Base-by-base conservation (phyloP, 345 rosid genomes). In the Heritiera fomes region DNA sequence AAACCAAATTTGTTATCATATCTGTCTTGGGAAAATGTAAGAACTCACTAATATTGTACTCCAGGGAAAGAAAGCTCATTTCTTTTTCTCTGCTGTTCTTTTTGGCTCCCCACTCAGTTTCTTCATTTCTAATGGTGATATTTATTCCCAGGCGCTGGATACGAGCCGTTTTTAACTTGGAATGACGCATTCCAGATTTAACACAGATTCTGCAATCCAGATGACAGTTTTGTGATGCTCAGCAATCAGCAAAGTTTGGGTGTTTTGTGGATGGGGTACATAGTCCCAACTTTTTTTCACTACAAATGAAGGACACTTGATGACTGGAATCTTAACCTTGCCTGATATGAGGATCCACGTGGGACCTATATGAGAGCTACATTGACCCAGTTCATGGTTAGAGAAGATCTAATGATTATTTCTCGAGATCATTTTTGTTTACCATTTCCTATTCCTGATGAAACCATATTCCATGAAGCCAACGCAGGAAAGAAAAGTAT, bases 61-160 rank as follows among this genome's bases (percentile, higher is more conserved):
- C 20, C 20, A 52, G 1, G 13, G 56, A 18, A 12, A 41, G 59
- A 49, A n/a, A 20, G 80, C 40, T 62, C 13, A 67, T 79, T 28
- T 75, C 66, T 69, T 2, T 75, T 75, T 70, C 78, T 28, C 75
- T 28, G 20, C 13, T 68, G 38, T 68, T 20, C 53, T 52, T 43
- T 73, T 67, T 73, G 56, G 41, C n/a, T 78, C 3, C 1, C 43
- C 8, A 30, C 8, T 34, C 8, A 15, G 4, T 30, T 72, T 52
- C 46, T 72, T 47, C 40, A 8, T 38, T 56, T 18, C 65, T 73
- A 20, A 73, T 11, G 17, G 46, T 32, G 47, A 15, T 49, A 14
- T 63, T 62, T 1, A 49, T 32, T 63, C 13, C 1, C 60, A 86
- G 88, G 83, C 61, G 62, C 14, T 86, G 86, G 88, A 71, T 83